Percentiles rank a stretch among this genome's conserved stretches.
phyloP scores from a whole-genome alignment of 129 eudicot species.

The Deinandra increscens region DNA sequence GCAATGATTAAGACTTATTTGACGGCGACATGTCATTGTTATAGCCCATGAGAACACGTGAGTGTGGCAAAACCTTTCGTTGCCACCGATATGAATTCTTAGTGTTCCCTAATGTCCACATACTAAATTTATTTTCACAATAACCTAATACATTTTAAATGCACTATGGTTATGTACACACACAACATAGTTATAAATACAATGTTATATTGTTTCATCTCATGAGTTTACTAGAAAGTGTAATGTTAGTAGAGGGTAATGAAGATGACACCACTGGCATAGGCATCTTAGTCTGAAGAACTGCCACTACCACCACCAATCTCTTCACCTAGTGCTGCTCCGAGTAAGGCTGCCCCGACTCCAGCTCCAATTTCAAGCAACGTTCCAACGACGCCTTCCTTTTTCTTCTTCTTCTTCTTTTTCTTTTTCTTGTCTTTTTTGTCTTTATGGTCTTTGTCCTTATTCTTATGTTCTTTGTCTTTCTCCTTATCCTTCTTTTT shows the following conservation, averaged over 20 bases:
- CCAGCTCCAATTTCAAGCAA: conserved; percentile 33
- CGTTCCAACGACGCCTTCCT: conserved; percentile 30
- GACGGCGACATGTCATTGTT: too few relatives aligned
- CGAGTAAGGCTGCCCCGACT: conserved; percentile 36
- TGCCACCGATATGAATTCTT: too few relatives aligned
- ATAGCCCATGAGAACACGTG: too few relatives aligned
- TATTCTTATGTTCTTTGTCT: conserved; percentile 19
- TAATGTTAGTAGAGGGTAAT: neutral
- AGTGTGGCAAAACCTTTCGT: too few relatives aligned
- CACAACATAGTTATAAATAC: neutral
- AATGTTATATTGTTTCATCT: neutral
- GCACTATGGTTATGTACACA: neutral
- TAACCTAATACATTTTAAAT: neutral
- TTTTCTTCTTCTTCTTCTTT: conserved; percentile 26
- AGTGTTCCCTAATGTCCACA: too few relatives aligned
- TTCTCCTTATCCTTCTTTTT: conserved; percentile 36
- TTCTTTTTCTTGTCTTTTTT: conserved; percentile 26
- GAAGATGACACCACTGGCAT: neutral
- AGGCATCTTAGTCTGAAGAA: conserved; percentile 30
- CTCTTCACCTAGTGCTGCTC: conserved; percentile 38
- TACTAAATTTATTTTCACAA: neutral
- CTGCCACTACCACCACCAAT: conserved; percentile 25
- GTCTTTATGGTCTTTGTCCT: conserved; percentile 19
- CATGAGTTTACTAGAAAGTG: neutral
- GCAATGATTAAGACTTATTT: too few relatives aligned